phyloP scores from a whole-genome alignment of 2,329 filamentous ascomycete species.

The Apiospora saccharicola region DNA sequence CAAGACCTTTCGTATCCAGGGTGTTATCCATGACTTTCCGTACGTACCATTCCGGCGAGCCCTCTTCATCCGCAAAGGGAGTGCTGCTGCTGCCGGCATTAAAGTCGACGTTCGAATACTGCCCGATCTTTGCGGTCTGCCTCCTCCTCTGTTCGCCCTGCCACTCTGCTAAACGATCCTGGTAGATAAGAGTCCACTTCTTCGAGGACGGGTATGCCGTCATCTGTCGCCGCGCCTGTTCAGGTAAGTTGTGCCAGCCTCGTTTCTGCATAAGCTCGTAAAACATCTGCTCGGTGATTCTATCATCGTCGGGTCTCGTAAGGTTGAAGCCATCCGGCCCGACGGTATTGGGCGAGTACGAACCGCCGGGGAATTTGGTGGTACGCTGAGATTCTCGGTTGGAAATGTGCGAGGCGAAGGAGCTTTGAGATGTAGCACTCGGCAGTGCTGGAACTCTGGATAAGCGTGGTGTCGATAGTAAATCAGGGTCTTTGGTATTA shows the following conservation, averaged over 20 bases:
- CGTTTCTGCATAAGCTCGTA: slow-evolving; percentile 94
- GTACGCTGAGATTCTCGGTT: slow-evolving; percentile 64
- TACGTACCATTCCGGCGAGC: slow-evolving; percentile 97
- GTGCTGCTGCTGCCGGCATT: slow-evolving; percentile 45
- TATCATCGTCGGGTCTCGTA: slow-evolving; percentile 79
- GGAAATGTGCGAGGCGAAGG: slow-evolving; percentile 56
- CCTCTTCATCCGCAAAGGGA: slow-evolving; percentile 88
- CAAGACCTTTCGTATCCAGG: slow-evolving; percentile 88
- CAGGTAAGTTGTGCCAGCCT: slow-evolving; percentile 95
- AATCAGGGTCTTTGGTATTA: slow-evolving; percentile 56
- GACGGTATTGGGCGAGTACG: slow-evolving; percentile 28
- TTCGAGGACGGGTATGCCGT: slow-evolving; percentile 91
- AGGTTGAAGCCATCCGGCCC: slow-evolving; percentile 65
- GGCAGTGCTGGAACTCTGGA: slow-evolving; percentile 59
- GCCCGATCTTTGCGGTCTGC: slow-evolving; percentile 74
- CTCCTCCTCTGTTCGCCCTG: slow-evolving; percentile 93
- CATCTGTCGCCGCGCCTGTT: slow-evolving; percentile 95
- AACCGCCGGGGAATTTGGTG: slow-evolving; percentile 58
- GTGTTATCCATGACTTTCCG: slow-evolving; percentile 96
- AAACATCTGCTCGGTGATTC: slow-evolving; percentile 89
- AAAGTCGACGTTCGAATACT: slow-evolving; percentile 74
- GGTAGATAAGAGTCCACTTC: slow-evolving; percentile 97
- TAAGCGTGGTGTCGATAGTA: slow-evolving; percentile 51
- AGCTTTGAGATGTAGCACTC: slow-evolving; percentile 64
- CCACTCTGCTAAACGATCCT: slow-evolving; percentile 91